A percentile compares a stretch with the other conserved stretches of the same genome.
Evolutionary conservation across 2,329 filamentous ascomycete genomes (phyloP).

Genomic region (Neonectria hederae): DNA sequence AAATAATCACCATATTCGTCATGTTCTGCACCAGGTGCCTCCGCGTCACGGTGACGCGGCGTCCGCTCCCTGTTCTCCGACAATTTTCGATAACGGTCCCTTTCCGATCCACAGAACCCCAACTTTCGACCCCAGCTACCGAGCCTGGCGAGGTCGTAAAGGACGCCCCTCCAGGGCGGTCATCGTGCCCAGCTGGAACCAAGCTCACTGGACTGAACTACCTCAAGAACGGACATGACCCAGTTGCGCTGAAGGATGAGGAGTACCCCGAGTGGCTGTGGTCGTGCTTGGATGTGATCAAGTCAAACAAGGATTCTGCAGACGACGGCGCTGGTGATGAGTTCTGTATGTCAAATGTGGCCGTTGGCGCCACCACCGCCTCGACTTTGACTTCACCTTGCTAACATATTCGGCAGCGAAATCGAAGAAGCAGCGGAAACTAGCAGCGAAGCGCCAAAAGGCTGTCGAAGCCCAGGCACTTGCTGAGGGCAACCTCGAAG

Average conservation of each 20-base stretch:
- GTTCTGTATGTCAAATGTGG: slow-evolving; percentile 81
- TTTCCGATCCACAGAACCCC: slow-evolving; percentile 49
- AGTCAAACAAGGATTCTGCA: slow-evolving; percentile 59
- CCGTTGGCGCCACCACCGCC: not conserved
- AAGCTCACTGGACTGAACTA: slow-evolving; percentile 80
- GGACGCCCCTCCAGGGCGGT: slow-evolving; percentile 48
- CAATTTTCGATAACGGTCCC: slow-evolving; percentile 53
- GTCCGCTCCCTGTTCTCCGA: slow-evolving; percentile 45
- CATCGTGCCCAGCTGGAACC: slow-evolving; percentile 73
- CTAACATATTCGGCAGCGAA: slow-evolving; percentile 66
- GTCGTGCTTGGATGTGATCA: slow-evolving; percentile 72
- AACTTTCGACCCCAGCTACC: slow-evolving; percentile 49
- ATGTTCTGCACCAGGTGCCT: slow-evolving; percentile 62
- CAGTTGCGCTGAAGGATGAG: slow-evolving; percentile 76
- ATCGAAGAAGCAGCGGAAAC: slow-evolving; percentile 81
- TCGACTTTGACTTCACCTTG: not conserved
- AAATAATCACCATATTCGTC: slow-evolving; percentile 36
- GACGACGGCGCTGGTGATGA: slow-evolving; percentile 73
- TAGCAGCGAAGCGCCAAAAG: slow-evolving; percentile 73
- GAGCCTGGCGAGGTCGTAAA: slow-evolving; percentile 45
- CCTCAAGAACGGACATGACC: slow-evolving; percentile 76
- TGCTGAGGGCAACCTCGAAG: slow-evolving; percentile 72
- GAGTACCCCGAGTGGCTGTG: slow-evolving; percentile 87
- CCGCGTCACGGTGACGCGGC: slow-evolving; percentile 50
- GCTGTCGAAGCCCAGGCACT: slow-evolving; percentile 66